Percentiles rank a stretch among this genome's conserved stretches.
These are phyloP conservation scores for Beauveria australis DNA, from an alignment of 2,329 filamentous ascomycete species.

Conservation along the genomic window DNA sequence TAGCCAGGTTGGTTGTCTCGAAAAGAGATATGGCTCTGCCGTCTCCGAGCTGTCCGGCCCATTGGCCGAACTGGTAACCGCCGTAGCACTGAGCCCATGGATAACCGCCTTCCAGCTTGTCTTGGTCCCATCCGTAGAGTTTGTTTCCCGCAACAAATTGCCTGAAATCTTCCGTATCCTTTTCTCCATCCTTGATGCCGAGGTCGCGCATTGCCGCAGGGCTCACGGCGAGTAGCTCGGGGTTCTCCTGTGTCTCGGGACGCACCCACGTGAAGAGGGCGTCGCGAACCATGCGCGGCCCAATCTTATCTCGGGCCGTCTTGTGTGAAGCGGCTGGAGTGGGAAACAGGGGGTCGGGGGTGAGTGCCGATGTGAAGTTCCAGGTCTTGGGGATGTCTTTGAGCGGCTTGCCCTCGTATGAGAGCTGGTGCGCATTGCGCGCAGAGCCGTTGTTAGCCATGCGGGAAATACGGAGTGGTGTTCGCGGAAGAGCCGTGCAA, in stretches of 20 bases:
- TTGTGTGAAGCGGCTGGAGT: constrained; percentile 75
- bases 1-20: constrained; percentile 69
- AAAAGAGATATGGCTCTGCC: constrained; percentile 92
- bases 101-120: constrained; percentile 63
- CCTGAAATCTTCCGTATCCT: constrained; percentile 64
- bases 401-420: constrained; percentile 31
- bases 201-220: constrained; percentile 70
- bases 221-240: constrained; percentile 77
- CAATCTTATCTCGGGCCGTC: constrained; percentile 67
- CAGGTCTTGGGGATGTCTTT: constrained; percentile 56
- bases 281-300: constrained; percentile 73
- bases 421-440: neutral
- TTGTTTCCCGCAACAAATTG: constrained; percentile 74
- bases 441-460: constrained; percentile 1
- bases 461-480: constrained; percentile 1
- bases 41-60: constrained; percentile 94
- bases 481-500: constrained; percentile 4
- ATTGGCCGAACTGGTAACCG: constrained; percentile 71
- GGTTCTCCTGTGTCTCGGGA: constrained; percentile 61
- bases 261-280: constrained; percentile 88
- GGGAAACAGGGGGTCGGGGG: constrained; percentile 68
- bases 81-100: constrained; percentile 99
- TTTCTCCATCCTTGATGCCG: constrained; percentile 63
- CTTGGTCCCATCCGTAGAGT: constrained; percentile 69
- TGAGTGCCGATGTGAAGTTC: constrained; percentile 58